phyloP scores from a whole-genome alignment of 345 rosid species.

The Heritiera fomes region DNA sequence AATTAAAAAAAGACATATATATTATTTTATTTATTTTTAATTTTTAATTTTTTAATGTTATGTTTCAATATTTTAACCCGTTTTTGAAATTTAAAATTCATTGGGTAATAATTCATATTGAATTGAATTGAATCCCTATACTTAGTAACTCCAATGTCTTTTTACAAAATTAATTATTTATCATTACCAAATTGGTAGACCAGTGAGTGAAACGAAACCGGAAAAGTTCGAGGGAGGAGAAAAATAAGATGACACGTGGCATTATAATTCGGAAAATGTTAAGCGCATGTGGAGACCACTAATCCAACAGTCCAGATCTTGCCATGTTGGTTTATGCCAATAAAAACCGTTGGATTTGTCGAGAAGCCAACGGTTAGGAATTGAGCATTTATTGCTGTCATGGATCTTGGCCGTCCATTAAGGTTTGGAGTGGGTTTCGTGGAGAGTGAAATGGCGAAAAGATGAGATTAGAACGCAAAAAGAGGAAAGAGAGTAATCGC shows the following conservation, averaged over 20 bases:
- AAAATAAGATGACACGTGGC: slow-evolving; percentile 65
- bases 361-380: slow-evolving; percentile 46
- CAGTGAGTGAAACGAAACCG: slow-evolving; percentile 40
- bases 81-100: too few relatives aligned
- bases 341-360: slow-evolving; percentile 47
- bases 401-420: slow-evolving; percentile 66
- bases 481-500: not conserved
- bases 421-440: slow-evolving; percentile 60
- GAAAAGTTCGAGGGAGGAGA: slow-evolving; percentile 49
- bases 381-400: slow-evolving; percentile 33
- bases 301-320: slow-evolving; percentile 44
- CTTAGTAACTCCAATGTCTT: not conserved
- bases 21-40: too few relatives aligned
- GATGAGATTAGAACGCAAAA: slow-evolving; percentile 56
- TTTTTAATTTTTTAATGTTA: too few relatives aligned
- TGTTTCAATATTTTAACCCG: too few relatives aligned
- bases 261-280: slow-evolving; percentile 28
- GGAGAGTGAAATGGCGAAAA: slow-evolving; percentile 60
- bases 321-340: slow-evolving; percentile 53
- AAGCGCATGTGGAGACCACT: slow-evolving; percentile 19
- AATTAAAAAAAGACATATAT: too few relatives aligned
- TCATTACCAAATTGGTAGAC: slow-evolving; percentile 29
- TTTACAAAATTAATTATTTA: not conserved
- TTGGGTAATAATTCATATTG: too few relatives aligned
- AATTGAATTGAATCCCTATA: too few relatives aligned